Evolutionary conservation across 768 basidiomycete species (phyloP), one percentile per base, ranked within the genome.

Genomic region (Podaxis sp.): DNA sequence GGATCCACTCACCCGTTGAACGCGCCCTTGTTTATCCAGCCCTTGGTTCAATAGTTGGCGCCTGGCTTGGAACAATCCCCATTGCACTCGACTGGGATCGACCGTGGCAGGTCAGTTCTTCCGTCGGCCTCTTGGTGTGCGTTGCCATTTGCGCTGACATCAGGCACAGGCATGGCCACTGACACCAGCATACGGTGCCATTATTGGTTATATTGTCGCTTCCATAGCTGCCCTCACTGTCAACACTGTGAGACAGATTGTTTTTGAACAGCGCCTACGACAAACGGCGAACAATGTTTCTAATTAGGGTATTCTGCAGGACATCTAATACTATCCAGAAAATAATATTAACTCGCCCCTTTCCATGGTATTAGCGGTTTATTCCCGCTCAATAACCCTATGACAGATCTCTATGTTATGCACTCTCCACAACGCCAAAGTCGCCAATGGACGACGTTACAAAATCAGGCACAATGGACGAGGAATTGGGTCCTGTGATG

Each of bases 51-150:
- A 66, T 90, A 48, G 30, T 88, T 20, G 96, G 96, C 4, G 80
- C 84, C 49, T 97, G 95, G 96, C 38, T 83, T 13, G 95, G 95
- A 15, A 86, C 84, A 10, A 79, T 96, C 51, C 92, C 94, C 2
- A 88, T 95, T 51, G 91, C 93, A 0, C 85, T 99, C 17, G 96
- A 99, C 75, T 99, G 96, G 96, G 95, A 95, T 70, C 84, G 94
- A 40, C 93, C 96, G 6, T 98, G 96, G 96, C 96, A 98, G 89
- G 95, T 92, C 58, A 61, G 85, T 12, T 41, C 33, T 33, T 33
- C 51, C 38, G 41, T 54, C 51, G 53, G 53, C 49, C 40, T 30
- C 61, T 50, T 17, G 30, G 38, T 44, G 36, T 53, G 33, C 11
- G 40, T 30, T 62, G 41, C 56, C 15, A 57, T 12, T 56, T 37